Evolutionary conservation across 805 yeast genomes (phyloP).

Genomic region (Metschnikowia reukaufii): DNA sequence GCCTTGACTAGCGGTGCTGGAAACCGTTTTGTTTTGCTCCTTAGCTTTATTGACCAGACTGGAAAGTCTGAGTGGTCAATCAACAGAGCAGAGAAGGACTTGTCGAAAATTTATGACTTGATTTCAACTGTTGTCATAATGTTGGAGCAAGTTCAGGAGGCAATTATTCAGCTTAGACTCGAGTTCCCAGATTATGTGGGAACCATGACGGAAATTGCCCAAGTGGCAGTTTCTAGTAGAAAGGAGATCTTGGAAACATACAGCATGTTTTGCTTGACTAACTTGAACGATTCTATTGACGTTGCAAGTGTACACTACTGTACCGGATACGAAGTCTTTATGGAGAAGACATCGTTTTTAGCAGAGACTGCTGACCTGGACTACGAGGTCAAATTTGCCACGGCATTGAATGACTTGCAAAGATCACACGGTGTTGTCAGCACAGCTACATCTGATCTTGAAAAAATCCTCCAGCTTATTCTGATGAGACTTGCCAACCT

Average conservation of each 20-base stretch:
- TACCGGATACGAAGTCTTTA: background rate
- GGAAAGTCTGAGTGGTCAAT: background rate
- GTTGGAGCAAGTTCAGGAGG: background rate
- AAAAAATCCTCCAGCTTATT: background rate
- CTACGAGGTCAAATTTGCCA: background rate
- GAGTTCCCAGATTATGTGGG: background rate
- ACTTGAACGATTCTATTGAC: background rate
- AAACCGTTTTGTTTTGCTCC: background rate
- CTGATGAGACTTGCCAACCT: background rate
- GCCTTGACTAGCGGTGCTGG: background rate
- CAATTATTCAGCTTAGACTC: background rate
- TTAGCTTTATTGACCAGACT: background rate
- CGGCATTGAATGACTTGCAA: slow-evolving; percentile 1
- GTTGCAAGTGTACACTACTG: background rate
- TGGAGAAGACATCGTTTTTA: background rate
- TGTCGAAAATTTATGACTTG: background rate
- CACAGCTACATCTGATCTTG: background rate
- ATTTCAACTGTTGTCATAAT: background rate
- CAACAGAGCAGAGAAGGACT: background rate
- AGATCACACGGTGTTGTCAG: background rate
- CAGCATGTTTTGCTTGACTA: background rate
- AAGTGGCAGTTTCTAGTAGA: background rate
- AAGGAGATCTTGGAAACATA: background rate
- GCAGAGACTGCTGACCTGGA: background rate
- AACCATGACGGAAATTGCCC: background rate